phyloP scores from a whole-genome alignment of 2,329 filamentous ascomycete genomes.

The Fusarium udum region DNA sequence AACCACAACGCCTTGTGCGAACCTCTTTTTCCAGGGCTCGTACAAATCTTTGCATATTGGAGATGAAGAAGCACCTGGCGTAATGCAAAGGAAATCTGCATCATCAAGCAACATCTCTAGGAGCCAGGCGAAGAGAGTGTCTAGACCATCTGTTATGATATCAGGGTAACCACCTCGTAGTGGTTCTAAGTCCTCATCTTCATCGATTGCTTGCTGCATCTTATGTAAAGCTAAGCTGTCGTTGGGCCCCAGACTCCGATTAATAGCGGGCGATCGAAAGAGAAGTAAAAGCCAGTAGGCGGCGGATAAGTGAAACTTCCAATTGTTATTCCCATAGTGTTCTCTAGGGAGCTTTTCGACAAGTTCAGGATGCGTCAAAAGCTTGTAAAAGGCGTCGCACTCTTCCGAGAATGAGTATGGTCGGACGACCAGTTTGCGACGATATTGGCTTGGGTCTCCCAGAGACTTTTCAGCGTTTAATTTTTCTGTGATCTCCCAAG shows the following conservation, averaged over 20 bases:
- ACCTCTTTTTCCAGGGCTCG: background rate
- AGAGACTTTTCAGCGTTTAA: background rate
- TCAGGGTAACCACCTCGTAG: no score
- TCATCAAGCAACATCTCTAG: background rate
- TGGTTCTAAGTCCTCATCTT: background rate
- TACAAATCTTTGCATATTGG: no score
- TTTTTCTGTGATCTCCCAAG: background rate
- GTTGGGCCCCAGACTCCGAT: background rate
- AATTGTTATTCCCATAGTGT: background rate
- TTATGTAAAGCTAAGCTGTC: conserved; percentile 6
- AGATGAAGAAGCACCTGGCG: no score
- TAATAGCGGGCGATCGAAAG: background rate
- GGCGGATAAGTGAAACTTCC: conserved; percentile 18
- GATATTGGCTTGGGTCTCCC: rapidly evolving
- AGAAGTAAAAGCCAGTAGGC: conserved; percentile 26
- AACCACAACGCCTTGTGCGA: conserved; percentile 7
- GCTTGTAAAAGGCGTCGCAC: background rate
- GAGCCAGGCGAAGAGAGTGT: background rate
- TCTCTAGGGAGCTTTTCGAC: no score
- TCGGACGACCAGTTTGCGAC: conserved; percentile 6
- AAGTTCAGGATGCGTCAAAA: background rate
- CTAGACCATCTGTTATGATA: no score
- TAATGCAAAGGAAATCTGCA: background rate
- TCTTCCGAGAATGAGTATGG: background rate
- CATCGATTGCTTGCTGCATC: background rate